Evolutionary conservation across 352 stramenopile genomes (phyloP).

Genomic region (Globisporangium irregulare): DNA sequence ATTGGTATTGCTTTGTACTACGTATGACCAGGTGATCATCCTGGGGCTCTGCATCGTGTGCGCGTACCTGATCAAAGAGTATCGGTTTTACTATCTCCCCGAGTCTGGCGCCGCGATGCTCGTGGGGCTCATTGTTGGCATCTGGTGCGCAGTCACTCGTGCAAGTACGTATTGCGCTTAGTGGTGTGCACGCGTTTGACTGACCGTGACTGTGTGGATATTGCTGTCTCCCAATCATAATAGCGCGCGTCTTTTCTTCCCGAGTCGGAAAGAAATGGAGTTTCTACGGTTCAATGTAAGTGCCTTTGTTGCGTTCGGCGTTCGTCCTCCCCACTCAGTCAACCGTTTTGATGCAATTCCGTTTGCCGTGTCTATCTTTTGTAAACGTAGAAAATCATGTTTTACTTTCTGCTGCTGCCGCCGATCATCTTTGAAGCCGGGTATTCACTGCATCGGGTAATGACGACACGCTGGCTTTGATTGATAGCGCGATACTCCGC

Average conservation of each 20-base stretch:
- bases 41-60: slow-evolving; percentile 88
- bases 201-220: not conserved
- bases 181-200: not conserved
- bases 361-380: not conserved
- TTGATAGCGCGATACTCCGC: not conserved
- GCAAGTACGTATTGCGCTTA: not conserved
- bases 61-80: slow-evolving; percentile 90
- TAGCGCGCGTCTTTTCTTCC: slow-evolving; percentile 77
- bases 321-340: not conserved
- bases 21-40: slow-evolving; percentile 59
- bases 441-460: slow-evolving; percentile 87
- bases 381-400: slow-evolving; percentile 76
- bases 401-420: slow-evolving; percentile 97
- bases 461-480: not conserved
- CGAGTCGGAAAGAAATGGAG: slow-evolving; percentile 85
- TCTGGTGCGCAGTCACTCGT: slow-evolving; percentile 32
- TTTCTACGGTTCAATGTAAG: slow-evolving; percentile 87
- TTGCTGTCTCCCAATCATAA: slow-evolving; percentile 13
- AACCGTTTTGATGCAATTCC: not conserved
- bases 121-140: slow-evolving; percentile 86
- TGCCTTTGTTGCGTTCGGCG: not conserved
- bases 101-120: slow-evolving; percentile 90
- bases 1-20: not conserved
- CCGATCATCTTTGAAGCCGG: slow-evolving; percentile 98
- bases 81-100: slow-evolving; percentile 89